Conservation (phyloP, 129 eudicot genomes). For the Chrysanthemum seticuspe region DNA sequence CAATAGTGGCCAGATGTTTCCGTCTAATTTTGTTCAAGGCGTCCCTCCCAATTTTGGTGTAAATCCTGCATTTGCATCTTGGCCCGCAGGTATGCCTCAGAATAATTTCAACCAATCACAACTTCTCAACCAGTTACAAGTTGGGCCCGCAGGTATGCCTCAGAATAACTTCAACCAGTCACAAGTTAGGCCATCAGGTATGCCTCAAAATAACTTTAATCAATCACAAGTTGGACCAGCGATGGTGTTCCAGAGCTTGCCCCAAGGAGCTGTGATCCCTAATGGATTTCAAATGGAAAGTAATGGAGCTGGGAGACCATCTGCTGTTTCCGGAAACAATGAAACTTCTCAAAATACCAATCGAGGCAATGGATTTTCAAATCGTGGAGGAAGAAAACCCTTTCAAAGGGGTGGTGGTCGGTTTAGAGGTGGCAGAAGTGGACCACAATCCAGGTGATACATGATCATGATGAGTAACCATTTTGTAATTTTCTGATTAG, state of each 20-base stretch:
- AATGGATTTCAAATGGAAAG: constrained; percentile 31
- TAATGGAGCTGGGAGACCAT: constrained; percentile 27
- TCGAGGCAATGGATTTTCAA: constrained; percentile 27
- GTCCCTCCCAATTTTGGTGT: constrained; percentile 38
- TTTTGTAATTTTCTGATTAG: constrained; percentile 19
- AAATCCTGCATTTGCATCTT: constrained; percentile 34
- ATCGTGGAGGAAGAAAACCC: constrained; percentile 44
- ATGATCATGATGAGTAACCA: constrained; percentile 5
- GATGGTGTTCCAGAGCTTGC: constrained; percentile 40
- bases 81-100: constrained; percentile 41
- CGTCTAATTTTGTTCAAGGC: constrained; percentile 36
- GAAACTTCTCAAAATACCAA: constrained; percentile 24
- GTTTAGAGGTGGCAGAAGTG: constrained; percentile 54
- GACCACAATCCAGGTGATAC: constrained; percentile 28
- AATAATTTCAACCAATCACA: constrained; percentile 24
- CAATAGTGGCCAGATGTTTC: constrained; percentile 37
- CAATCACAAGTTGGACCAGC: constrained; percentile 34
- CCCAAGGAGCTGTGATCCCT: constrained; percentile 36
- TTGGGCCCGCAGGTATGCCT: too few species aligned
- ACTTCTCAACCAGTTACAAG: too few species aligned
- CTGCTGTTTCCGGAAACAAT: constrained; percentile 20
- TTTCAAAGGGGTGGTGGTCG: constrained; percentile 59
- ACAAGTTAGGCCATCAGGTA: too few species aligned
- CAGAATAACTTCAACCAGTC: constrained; percentile 14
- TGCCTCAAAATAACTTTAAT: constrained; percentile 26